A percentile compares a stretch with the other conserved stretches of the same genome.
phyloP scores from a whole-genome alignment of 192 early-diverging fungal species.

The Coemansia sp. region DNA sequence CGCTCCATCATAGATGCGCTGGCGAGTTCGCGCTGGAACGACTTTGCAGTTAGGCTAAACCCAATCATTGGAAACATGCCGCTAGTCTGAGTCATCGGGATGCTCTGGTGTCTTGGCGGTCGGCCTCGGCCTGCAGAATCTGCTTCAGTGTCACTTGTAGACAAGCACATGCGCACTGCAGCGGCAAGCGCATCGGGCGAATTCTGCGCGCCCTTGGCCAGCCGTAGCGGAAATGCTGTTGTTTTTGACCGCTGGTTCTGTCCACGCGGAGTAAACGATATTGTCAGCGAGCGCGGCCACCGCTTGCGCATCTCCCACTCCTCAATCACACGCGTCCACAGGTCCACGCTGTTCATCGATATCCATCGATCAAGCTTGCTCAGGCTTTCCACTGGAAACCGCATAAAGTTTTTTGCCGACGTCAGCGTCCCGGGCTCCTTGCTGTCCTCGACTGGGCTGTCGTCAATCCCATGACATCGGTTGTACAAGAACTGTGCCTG shows the following conservation, averaged over 20 bases:
- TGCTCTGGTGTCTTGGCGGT: not conserved
- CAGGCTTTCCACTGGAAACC: slow-evolving; percentile 19
- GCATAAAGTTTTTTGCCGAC: slow-evolving; percentile 40
- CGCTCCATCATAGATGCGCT: slow-evolving; percentile 40
- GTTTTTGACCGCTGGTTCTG: slow-evolving; percentile 18
- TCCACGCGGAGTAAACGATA: slow-evolving; percentile 21
- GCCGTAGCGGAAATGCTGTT: slow-evolving; percentile 34
- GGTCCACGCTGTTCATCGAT: slow-evolving; percentile 41
- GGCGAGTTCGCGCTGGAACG: slow-evolving; percentile 43
- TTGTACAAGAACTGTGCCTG: slow-evolving; percentile 32
- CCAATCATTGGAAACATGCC: slow-evolving; percentile 28
- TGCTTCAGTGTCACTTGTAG: not conserved
- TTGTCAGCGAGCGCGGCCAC: slow-evolving; percentile 42
- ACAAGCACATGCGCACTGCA: slow-evolving; percentile 25
- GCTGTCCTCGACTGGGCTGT: slow-evolving; percentile 36
- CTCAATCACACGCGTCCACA: slow-evolving; percentile 49
- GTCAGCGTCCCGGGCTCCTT: slow-evolving; percentile 35
- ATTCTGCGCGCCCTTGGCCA: slow-evolving; percentile 7
- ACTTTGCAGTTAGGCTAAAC: slow-evolving; percentile 32
- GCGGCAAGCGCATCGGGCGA: slow-evolving; percentile 30
- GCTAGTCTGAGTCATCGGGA: not conserved
- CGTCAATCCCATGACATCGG: slow-evolving; percentile 50
- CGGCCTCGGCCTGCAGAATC: slow-evolving; percentile 10
- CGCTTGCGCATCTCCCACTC: slow-evolving; percentile 46
- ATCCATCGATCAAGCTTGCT: slow-evolving; percentile 41